Evolutionary conservation across 1,284 basidiomycete species (phyloP), one percentile per base, ranked within the genome.

Genomic region (Rhodofomes roseus): DNA sequence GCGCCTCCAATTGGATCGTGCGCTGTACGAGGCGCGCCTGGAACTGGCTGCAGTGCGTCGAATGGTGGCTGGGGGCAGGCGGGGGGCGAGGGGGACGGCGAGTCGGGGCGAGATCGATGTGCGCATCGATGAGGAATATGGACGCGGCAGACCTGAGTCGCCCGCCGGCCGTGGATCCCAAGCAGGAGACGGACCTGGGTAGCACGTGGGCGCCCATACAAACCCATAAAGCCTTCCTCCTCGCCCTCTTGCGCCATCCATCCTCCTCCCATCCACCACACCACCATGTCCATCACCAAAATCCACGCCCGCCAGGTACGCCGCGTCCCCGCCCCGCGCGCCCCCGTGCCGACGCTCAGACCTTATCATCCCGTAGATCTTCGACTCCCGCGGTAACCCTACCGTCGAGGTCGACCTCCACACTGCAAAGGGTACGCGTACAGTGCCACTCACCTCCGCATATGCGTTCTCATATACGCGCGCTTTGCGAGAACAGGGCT

Each of bases 311-410:
- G 93, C 74, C 92, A 94, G 87, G 93, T 92, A 77, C 62, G 75
- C 65, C 27, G 2, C 50, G 7, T 18, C 18, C 5, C 23, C 25
- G 25, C 31, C 37, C 36, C 37, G 52, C 29, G 27, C 34, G 43
- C 40, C 40, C 23, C 41, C 22, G 14, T 43, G 48, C 56, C 20
- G 16, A 54, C 22, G 53, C 53, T 22, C 61, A 60, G 36, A 64
- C 54, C 59, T 57, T 66, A 62, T 41, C 43, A 60, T 57, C 62
- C 51, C 59, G n/a, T 71, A 96, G 92, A 96, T 96, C 86, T 96
- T 96, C 75, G 94, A 96, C 84, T 96, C 94, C 73, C 92, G 94
- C 74, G 94, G 94, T 67, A 95, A 96, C 84, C 93, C 94, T 68
- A 95, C 94, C 71, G 93, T 97, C 76, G 93, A 96, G 81, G 95